phyloP scores from a whole-genome alignment of 495 filamentous ascomycete species.

The Penicillium ucsense region DNA sequence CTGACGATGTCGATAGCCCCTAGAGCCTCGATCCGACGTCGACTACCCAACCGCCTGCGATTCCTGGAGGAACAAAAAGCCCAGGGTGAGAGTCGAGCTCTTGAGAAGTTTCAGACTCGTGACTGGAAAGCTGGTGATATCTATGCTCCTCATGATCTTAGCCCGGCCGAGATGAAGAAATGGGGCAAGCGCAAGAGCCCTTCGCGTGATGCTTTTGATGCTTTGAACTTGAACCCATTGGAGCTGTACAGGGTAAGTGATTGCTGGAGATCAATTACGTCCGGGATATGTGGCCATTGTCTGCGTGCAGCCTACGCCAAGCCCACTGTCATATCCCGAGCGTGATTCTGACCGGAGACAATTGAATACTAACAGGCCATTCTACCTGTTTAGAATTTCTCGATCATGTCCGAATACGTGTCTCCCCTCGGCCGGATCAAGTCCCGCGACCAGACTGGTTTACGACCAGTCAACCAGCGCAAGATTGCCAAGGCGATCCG shows the following conservation, averaged over 20 bases:
- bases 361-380: conserved; percentile 2
- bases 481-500: conserved; percentile 87
- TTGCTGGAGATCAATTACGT: too few species aligned
- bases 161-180: conserved; percentile 60
- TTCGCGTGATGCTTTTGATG: conserved; percentile 63
- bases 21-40: conserved; percentile 16
- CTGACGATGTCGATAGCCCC: conserved; percentile 8
- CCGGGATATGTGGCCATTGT: background rate
- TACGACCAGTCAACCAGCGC: conserved; percentile 82
- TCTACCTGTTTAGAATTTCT: conserved; percentile 63
- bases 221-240: conserved; percentile 69
- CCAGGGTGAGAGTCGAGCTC: conserved; percentile 25
- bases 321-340: background rate
- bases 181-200: conserved; percentile 44
- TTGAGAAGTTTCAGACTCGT: conserved; percentile 36
- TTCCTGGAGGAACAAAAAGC: conserved; percentile 32
- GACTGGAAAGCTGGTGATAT: conserved; percentile 68
- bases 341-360: too few species aligned
- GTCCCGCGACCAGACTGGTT: conserved; percentile 59
- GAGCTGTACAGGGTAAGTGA: conserved; percentile 69
- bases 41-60: conserved; percentile 22
- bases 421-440: conserved; percentile 79
- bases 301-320: too few species aligned
- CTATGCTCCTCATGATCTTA: conserved; percentile 85
- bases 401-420: conserved; percentile 83